Percentiles rank a stretch among this genome's conserved stretches.
Conservation (phyloP, 768 basidiomycete genomes). For the Mycena filopes region DNA sequence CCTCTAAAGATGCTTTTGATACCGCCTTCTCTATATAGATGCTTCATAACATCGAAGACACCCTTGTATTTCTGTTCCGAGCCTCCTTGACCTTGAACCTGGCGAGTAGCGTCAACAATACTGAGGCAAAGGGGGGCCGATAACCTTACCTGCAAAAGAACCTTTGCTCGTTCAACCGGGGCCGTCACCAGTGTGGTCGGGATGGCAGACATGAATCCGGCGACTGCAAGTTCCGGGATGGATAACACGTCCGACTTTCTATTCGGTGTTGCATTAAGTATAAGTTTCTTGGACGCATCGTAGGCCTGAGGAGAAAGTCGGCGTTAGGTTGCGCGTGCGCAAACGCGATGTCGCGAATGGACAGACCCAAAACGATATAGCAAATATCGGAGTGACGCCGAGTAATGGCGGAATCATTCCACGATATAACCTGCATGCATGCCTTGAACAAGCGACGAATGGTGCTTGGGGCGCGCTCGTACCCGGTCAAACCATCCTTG, state of each 20-base stretch:
- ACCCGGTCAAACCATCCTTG: slow-evolving; percentile 93
- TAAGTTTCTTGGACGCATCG: slow-evolving; percentile 90
- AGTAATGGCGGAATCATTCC: slow-evolving; percentile 94
- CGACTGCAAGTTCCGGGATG: slow-evolving; percentile 84
- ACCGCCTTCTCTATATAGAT: slow-evolving; percentile 95
- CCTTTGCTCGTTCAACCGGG: slow-evolving; percentile 97
- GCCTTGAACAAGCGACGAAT: slow-evolving; percentile 7
- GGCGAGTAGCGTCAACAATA: neutral
- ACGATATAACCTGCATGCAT: slow-evolving; percentile 76
- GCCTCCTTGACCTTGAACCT: slow-evolving; percentile 91
- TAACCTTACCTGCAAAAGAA: slow-evolving; percentile 81
- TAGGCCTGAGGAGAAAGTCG: slow-evolving; percentile 71
- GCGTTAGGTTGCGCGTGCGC: slow-evolving; percentile 7
- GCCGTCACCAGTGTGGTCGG: slow-evolving; percentile 94
- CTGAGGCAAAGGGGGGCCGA: neutral
- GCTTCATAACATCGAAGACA: slow-evolving; percentile 88
- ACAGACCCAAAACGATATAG: slow-evolving; percentile 95
- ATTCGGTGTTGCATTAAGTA: slow-evolving; percentile 82
- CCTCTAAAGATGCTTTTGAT: slow-evolving; percentile 92
- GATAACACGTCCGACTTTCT: slow-evolving; percentile 72
- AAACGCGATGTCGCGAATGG: slow-evolving; percentile 24
- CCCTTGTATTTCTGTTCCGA: slow-evolving; percentile 83
- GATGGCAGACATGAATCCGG: slow-evolving; percentile 94
- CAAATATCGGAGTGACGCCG: slow-evolving; percentile 98
- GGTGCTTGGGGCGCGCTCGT: slow-evolving; percentile 5